Evolutionary conservation across 2,329 filamentous ascomycete species (phyloP).

Genomic region (Ophiostoma montium): DNA sequence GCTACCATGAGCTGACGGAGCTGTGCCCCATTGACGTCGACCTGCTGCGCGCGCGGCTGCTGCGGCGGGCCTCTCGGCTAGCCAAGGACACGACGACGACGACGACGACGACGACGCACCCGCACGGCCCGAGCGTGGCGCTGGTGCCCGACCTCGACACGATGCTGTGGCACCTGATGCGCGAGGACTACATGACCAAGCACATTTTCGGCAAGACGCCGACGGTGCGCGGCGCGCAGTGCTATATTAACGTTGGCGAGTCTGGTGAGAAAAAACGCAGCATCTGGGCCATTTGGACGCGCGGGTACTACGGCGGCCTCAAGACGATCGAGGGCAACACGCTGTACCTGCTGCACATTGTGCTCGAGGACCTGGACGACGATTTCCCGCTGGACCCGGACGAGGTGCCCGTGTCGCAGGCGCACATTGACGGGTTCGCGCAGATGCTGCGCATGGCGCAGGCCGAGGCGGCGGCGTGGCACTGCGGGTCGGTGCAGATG

Average conservation of each 20-base stretch:
- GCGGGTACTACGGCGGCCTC: constrained; percentile 46
- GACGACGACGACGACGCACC: no score
- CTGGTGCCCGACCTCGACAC: constrained; percentile 53
- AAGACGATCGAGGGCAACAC: constrained; percentile 46
- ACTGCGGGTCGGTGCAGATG: constrained; percentile 54
- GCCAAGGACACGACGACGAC: neutral
- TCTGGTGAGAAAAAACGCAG: constrained; percentile 27
- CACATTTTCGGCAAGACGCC: constrained; percentile 45
- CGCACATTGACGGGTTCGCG: constrained; percentile 39
- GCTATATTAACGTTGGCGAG: constrained; percentile 38
- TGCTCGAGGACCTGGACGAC: constrained; percentile 43
- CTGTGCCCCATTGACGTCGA: constrained; percentile 52
- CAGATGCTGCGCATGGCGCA: constrained; percentile 54
- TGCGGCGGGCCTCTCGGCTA: constrained; percentile 12
- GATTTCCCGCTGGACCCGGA: constrained; percentile 25
- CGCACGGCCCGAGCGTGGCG: constrained; percentile 38
- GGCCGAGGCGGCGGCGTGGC: constrained; percentile 56
- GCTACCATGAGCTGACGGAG: constrained; percentile 42
- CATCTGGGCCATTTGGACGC: constrained; percentile 63
- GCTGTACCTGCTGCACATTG: constrained; percentile 54
- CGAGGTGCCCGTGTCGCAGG: constrained; percentile 12
- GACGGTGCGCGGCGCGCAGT: constrained; percentile 55
- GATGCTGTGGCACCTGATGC: constrained; percentile 62
- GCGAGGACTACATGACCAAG: constrained; percentile 64
- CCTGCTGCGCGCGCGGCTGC: constrained; percentile 41